These are phyloP conservation scores for Saccharomycopsis javanensis DNA, from an alignment of 805 yeast species.

Conservation along the genomic window DNA sequence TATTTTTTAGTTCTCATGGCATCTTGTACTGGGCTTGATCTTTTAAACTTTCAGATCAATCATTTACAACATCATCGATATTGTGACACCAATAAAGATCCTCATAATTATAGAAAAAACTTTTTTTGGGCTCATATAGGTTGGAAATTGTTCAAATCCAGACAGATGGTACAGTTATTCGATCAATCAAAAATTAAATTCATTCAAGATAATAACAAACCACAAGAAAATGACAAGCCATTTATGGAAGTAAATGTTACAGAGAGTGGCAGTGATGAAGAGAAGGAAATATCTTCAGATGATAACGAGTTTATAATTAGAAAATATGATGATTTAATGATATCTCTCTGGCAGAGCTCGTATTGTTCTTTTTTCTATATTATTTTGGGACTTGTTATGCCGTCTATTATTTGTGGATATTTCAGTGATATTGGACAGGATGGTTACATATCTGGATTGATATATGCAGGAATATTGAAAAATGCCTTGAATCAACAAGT, in stretches of 20 bases:
- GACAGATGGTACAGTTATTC: slow-evolving; percentile 3
- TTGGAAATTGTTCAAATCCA: slow-evolving; percentile 55
- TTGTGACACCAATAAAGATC: slow-evolving; percentile 83
- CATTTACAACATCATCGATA: slow-evolving; percentile 57
- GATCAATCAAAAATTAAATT: slow-evolving; percentile 13
- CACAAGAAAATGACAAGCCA: not conserved
- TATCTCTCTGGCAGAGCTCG: slow-evolving; percentile 49
- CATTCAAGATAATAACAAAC: slow-evolving; percentile 11
- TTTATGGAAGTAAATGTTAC: not conserved
- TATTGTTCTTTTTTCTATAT: slow-evolving; percentile 51
- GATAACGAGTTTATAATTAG: slow-evolving; percentile 40
- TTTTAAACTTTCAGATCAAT: not conserved
- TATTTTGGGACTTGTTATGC: slow-evolving; percentile 47
- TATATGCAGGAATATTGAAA: slow-evolving; percentile 72
- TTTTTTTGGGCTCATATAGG: slow-evolving; percentile 79
- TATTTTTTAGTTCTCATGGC: not conserved
- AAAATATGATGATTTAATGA: slow-evolving; percentile 33
- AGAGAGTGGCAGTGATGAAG: not conserved
- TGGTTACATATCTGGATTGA: slow-evolving; percentile 54
- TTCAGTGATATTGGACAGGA: slow-evolving; percentile 49
- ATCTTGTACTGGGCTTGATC: not conserved
- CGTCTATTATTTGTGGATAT: slow-evolving; percentile 53
- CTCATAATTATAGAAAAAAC: slow-evolving; percentile 76
- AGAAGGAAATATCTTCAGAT: not conserved
- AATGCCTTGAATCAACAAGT: slow-evolving; percentile 70